Conservation (phyloP, 805 yeast genomes). For the Martiniozyma abietophila region DNA sequence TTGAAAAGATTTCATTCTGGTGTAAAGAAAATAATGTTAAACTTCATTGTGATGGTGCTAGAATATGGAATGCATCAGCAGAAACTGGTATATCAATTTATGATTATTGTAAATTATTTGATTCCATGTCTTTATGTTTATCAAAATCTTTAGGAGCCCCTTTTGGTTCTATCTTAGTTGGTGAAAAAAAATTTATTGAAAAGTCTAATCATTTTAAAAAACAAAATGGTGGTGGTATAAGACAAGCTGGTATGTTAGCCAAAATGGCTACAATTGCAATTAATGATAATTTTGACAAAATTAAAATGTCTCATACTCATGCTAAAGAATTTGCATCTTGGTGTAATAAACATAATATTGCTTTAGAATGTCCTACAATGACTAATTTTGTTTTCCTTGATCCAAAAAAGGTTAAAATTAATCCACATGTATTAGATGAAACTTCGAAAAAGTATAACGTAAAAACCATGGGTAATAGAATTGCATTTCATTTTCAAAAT, state of each 20-base stretch:
- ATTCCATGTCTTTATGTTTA: constrained; percentile 81
- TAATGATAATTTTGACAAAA: constrained; percentile 57
- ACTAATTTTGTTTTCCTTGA: constrained; percentile 81
- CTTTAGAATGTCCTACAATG: constrained; percentile 65
- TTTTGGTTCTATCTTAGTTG: constrained; percentile 81
- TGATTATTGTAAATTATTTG: constrained; percentile 71
- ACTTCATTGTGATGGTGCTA: constrained; percentile 91
- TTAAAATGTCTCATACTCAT: constrained; percentile 39
- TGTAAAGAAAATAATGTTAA: constrained; percentile 49
- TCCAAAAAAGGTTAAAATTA: constrained; percentile 40
- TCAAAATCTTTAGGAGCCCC: constrained; percentile 93
- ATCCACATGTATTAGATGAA: constrained; percentile 31
- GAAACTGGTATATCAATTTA: constrained; percentile 59
- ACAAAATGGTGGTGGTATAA: constrained; percentile 88
- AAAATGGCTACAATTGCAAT: constrained; percentile 76
- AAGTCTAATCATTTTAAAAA: constrained; percentile 81
- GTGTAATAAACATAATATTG: constrained; percentile 44
- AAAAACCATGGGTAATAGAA: constrained; percentile 59
- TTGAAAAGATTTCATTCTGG: constrained; percentile 60
- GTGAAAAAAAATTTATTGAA: constrained; percentile 45
- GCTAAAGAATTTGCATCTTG: constrained; percentile 44
- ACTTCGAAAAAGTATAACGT: constrained; percentile 49
- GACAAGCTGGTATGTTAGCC: constrained; percentile 79
- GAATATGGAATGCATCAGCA: constrained; percentile 83
- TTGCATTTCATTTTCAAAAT: constrained; percentile 74